Evolutionary conservation across 306 rosid genomes (phyloP), one percentile per base, ranked within the genome.

Genomic region (Cucumis cinereus): DNA sequence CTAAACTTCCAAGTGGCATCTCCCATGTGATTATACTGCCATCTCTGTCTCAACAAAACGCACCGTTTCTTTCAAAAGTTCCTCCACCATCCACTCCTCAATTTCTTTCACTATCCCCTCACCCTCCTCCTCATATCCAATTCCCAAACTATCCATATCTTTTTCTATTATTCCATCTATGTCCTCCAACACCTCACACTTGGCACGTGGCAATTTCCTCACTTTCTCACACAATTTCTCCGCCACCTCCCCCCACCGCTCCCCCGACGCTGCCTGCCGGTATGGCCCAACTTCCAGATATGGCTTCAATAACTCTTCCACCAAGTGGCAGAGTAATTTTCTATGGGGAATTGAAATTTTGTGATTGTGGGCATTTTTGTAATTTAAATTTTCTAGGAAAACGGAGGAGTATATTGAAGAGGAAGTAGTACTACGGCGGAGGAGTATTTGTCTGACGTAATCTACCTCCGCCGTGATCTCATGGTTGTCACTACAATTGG

Each of bases 111-210:
- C 91, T 43, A 89, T 24, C 24, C 78, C 79, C 73, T 88, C 85
- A 20, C 84, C 87, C 85, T 83, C 93, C 50, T 92, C 92, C 55
- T 89, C 90, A 68, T 74, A 82, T 10, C 83, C 81, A 66, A 78
- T 69, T 28, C 47, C 84, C 4, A 23, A 7, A 23, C 68, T 80
- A 10, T 81, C 76, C 83, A 88, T 38, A 58, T 91, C 96, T 62
- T 83, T 76, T 14, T 86, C 97, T 1, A 94, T 78, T 80, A 94
- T 81, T 11, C 59, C 86, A 73, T 91, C 95, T 10, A 91, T 87
- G 78, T 94, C 98, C 54, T 94, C 96, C 55, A 91, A 85, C 19
- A 87, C 87, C 71, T 78, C 87, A 61, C 98, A 94, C 11, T 85
- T 82, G 0, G 84, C 84, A 16, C 87, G 26, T 17, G 90, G 90